Evolutionary conservation across 495 filamentous ascomycete species (phyloP).

Genomic region (Xylaria scruposa): DNA sequence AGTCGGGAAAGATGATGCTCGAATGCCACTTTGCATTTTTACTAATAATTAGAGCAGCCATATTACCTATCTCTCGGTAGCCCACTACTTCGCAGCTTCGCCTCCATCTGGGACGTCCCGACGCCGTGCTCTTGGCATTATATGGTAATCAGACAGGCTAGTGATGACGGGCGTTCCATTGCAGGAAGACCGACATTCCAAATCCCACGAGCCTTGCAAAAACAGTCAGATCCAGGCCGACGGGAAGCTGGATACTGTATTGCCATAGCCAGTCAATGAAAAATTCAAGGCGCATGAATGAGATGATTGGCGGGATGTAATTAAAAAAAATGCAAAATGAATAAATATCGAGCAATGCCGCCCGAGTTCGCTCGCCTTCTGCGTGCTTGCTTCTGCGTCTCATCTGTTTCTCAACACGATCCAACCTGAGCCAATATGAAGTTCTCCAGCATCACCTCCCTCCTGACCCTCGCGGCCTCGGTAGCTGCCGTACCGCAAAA

Average conservation of each 20-base stretch:
- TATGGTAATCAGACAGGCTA: not conserved
- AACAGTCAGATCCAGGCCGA: slow-evolving; percentile 15
- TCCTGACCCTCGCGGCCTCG: slow-evolving; percentile 13
- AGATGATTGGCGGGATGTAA: not conserved
- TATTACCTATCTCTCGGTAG: not conserved
- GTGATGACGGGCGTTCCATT: not conserved
- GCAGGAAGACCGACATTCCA: slow-evolving; percentile 12
- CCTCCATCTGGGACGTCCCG: not conserved
- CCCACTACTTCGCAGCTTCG: not conserved
- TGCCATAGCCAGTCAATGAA: not conserved
- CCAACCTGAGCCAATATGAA: slow-evolving; percentile 18
- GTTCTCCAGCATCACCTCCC: slow-evolving; percentile 18
- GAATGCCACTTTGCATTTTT: not conserved
- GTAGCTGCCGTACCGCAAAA: slow-evolving; percentile 11
- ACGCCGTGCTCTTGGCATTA: slow-evolving; percentile 6
- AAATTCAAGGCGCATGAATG: not conserved
- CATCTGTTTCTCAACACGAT: slow-evolving; percentile 2
- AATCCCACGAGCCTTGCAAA: slow-evolving; percentile 3
- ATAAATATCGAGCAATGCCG: slow-evolving; percentile 6
- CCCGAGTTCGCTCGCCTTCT: not conserved
- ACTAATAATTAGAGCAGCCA: not conserved
- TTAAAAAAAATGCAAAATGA: not conserved
- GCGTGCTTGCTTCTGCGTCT: slow-evolving; percentile 1
- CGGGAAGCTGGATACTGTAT: not conserved
- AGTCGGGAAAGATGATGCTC: not conserved